Conservation (phyloP, 768 basidiomycete species). For the Inosperma sp. region DNA sequence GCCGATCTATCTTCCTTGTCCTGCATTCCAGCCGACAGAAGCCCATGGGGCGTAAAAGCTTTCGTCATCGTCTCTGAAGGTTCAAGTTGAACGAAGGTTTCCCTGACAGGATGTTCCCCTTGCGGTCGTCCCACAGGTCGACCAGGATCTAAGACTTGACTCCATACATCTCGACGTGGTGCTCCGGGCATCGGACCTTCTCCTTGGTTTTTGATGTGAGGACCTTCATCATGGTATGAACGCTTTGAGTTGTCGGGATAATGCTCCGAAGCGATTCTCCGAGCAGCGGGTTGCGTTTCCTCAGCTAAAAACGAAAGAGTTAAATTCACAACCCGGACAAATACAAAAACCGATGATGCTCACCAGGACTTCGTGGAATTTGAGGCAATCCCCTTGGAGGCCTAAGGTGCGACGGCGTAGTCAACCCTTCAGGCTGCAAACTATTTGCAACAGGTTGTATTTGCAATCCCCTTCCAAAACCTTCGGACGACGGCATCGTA, state of each 20-base stretch:
- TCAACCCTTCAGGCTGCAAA: conserved; percentile 24
- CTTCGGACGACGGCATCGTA: conserved; percentile 12
- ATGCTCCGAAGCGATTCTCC: conserved; percentile 52
- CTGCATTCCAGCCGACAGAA: conserved; percentile 91
- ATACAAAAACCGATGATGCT: conserved; percentile 21
- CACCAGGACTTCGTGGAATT: conserved; percentile 48
- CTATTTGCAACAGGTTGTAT: conserved; percentile 14
- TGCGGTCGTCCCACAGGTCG: conserved; percentile 40
- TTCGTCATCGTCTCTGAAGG: conserved; percentile 78
- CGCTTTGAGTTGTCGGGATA: conserved; percentile 47
- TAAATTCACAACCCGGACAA: conserved; percentile 10
- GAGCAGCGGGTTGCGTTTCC: conserved; percentile 39
- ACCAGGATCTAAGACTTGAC: conserved; percentile 75
- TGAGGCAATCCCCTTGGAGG: conserved; percentile 64
- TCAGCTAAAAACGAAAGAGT: conserved; percentile 28
- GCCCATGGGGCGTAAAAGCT: conserved; percentile 90
- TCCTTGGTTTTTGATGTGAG: conserved; percentile 50
- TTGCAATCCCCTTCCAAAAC: conserved; percentile 3
- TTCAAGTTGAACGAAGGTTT: conserved; percentile 73
- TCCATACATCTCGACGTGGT: conserved; percentile 77
- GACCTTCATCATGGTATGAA: conserved; percentile 54
- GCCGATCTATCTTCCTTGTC: conserved; percentile 96
- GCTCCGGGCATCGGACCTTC: conserved; percentile 50
- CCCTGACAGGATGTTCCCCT: conserved; percentile 35
- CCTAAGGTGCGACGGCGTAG: conserved; percentile 45